These are phyloP conservation scores for Pichia kudriavzevii DNA, from an alignment of 1,139 yeast genomes.

Conservation along the genomic window DNA sequence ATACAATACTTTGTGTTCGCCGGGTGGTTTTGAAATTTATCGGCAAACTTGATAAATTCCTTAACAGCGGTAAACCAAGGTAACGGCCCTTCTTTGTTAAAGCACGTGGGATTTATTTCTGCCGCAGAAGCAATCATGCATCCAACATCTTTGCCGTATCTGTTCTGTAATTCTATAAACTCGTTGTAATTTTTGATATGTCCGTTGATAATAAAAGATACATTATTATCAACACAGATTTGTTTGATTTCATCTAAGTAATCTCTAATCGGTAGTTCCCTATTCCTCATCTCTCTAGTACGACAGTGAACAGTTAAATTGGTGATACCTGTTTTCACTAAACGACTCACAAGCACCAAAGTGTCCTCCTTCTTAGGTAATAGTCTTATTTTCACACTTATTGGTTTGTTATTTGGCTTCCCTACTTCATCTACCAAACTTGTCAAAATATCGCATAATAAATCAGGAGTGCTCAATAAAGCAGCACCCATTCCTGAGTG, in stretches of 20 bases:
- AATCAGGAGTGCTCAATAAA: slow-evolving; percentile 70
- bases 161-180: slow-evolving; percentile 42
- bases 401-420: slow-evolving; percentile 66
- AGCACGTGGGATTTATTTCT: slow-evolving; percentile 78
- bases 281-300: slow-evolving; percentile 80
- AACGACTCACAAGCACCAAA: slow-evolving; percentile 47
- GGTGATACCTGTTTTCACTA: slow-evolving; percentile 74
- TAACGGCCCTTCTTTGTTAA: slow-evolving; percentile 38
- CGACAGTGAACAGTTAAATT: slow-evolving; percentile 90
- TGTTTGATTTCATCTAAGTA: slow-evolving; percentile 55
- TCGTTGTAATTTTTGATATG: slow-evolving; percentile 54
- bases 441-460: slow-evolving; percentile 57
- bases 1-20: slow-evolving; percentile 78
- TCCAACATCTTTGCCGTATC: slow-evolving; percentile 55
- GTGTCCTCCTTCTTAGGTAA: slow-evolving; percentile 60
- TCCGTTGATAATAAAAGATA: slow-evolving; percentile 78
- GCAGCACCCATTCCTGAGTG: slow-evolving; percentile 99
- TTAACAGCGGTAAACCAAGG: slow-evolving; percentile 49
- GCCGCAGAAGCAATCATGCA: slow-evolving; percentile 94
- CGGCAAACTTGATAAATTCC: slow-evolving; percentile 52
- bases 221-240: slow-evolving; percentile 54
- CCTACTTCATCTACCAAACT: slow-evolving; percentile 76
- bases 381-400: slow-evolving; percentile 82
- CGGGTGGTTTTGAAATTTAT: slow-evolving; percentile 48
- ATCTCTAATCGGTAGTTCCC: slow-evolving; percentile 69